Base-by-base conservation (phyloP, 352 stramenopile genomes). In the Phytophthora citrophthora region DNA sequence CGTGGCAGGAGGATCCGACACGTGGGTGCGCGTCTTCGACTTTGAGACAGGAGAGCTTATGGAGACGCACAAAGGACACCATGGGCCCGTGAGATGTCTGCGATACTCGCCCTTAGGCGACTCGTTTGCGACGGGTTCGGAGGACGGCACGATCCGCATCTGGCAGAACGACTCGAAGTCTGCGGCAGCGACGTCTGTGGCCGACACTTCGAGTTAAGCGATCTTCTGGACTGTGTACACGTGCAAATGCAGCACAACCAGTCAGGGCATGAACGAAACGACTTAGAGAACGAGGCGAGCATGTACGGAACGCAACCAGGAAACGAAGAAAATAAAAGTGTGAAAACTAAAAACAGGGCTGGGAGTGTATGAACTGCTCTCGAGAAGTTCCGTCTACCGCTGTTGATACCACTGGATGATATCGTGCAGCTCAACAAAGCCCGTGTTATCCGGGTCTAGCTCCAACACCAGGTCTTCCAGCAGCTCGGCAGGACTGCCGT, bases 131-230 rank as follows among this genome's bases (percentile, higher is more conserved):
- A 99, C 95, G 11, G 97, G 97, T 18, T 98, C 90, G 4, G 97
- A 99, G 71, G 97, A 99, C 79, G 97, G 97, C 50, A 99, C 97
- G 40, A 98, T 99, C 79, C 94, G 97, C 64, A 91, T 99, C 55
- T 99, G 97, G 96, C 88, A 94, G 59, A 94, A 73, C 45, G 85
- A 94, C 61, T 88, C 74, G 29, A 74, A 75, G 49, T 91, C 82
- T 13, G 76, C 81, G 4, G 80, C 80, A 13, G 83, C 85, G 1
- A 81, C 82, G 29, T 91, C 85, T 7, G 69, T 93, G 32, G 69
- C 77, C 12, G 77, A 90, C 18, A 74, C 76, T 47, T 72, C 53
- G 47, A 72, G 49, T 65, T 75, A 68, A 62, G 44, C 39, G 18
- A 49, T 46, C 7, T 45, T 57, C 44, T 54, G 41, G 38, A 36